A percentile compares a stretch with the other conserved stretches of the same genome.
Evolutionary conservation across 495 filamentous ascomycete species (phyloP).

Genomic region (Tuber magnatum): DNA sequence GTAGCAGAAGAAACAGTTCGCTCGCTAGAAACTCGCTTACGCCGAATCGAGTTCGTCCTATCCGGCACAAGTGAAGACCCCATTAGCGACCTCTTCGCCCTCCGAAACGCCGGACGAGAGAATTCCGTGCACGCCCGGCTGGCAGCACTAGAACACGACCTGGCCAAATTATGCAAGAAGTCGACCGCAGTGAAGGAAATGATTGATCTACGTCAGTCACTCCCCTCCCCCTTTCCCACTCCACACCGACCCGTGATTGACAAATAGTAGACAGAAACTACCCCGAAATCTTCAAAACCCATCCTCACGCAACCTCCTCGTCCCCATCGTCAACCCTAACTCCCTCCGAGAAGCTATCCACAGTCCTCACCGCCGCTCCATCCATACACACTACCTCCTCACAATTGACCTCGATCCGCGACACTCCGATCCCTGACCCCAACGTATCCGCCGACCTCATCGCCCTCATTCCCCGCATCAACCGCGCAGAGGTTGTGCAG

Average conservation of each 20-base stretch:
- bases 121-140: conserved; percentile 25
- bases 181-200: conserved; percentile 29
- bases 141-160: conserved; percentile 24
- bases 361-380: conserved; percentile 61
- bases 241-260: neutral
- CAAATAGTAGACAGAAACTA: conserved; percentile 17
- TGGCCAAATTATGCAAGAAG: conserved; percentile 21
- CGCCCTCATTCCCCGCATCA: conserved; percentile 62
- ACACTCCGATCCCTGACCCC: conserved; percentile 68
- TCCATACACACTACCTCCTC: conserved; percentile 71
- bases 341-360: conserved; percentile 51
- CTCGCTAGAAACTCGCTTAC: conserved; percentile 33
- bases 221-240: neutral
- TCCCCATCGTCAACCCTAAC: conserved; percentile 41
- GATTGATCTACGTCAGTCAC: conserved; percentile 28
- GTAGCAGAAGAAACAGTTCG: conserved; percentile 29
- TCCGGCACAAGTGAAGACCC: conserved; percentile 32
- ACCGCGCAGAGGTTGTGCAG: conserved; percentile 59
- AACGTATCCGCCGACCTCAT: conserved; percentile 60
- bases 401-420: conserved; percentile 67
- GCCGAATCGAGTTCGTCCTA: conserved; percentile 33
- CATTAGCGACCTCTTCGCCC: conserved; percentile 24
- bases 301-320: conserved; percentile 12
- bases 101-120: conserved; percentile 21
- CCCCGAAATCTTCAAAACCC: conserved; percentile 32